Evolutionary conservation across 208 protist genomes (phyloP), one percentile per base, ranked within the genome.

Genomic region (Crithidia bombi): DNA sequence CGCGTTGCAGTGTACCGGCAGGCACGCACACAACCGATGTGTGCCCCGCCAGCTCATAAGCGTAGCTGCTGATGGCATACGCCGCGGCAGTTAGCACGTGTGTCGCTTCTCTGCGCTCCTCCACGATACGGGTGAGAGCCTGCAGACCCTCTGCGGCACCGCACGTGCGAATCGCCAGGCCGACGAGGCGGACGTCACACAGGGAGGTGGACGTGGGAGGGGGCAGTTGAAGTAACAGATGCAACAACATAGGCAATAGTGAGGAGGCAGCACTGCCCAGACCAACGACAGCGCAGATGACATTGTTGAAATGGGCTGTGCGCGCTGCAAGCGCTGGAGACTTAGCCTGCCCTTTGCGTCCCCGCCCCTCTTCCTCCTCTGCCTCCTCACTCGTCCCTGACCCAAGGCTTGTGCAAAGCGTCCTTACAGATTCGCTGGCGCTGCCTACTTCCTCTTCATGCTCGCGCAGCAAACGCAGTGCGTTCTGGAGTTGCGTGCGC

Each of bases 251-350:
- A 0, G 75, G 72, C 3, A 87, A 63, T 0, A 79, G 72, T 9
- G 52, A 49, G 9, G 5, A 36, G 15, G 89, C 86, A 14, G 43
- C 74, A 3, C 57, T 56, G 30, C 89, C 89, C 5, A 91, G 74
- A 5, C 89, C 89, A 28, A 83, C 74, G 10, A 91, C 26, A 0
- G 86, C 85, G 38, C 86, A 90, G 35, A 94, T 75, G 23, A 85
- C 79, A 21, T 72, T 25, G 21, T 66, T 55, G 35, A 63, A 50
- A 10, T 47, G 14, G 23, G 57, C 26, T 14, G 69, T 25, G 19
- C 26, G 30, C 6, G 43, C 39, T 2, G 26, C 21, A 0, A 21
- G 17, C 0, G 32, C 36, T 11, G 50, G 25, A 6, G 52, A 54
- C 2, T 28, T 55, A 25, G 10, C n/a, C n/a, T n/a, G n/a, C n/a